These are phyloP conservation scores for Lecanicillium sp. DNA, from an alignment of 2,329 filamentous ascomycete genomes.

Conservation along the genomic window DNA sequence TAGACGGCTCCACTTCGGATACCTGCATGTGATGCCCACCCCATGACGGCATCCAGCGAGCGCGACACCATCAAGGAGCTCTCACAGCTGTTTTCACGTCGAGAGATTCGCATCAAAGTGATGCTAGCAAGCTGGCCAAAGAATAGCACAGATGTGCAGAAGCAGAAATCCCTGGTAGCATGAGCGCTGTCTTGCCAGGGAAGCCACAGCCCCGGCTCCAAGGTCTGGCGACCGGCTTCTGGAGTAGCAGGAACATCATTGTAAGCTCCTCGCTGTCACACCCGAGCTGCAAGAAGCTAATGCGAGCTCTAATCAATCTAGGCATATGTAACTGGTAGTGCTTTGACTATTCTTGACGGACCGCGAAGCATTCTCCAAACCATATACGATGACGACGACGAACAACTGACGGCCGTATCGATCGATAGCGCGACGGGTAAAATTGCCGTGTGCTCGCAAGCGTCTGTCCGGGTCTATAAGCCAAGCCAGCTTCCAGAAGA, in stretches of 20 bases:
- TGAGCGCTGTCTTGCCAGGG: constrained; percentile 74
- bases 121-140: not conserved
- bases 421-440: constrained; percentile 79
- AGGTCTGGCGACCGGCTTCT: constrained; percentile 66
- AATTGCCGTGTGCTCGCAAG: constrained; percentile 67
- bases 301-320: constrained; percentile 24
- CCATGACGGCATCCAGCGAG: not conserved
- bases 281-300: constrained; percentile 4
- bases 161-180: constrained; percentile 35
- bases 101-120: not conserved
- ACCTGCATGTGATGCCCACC: constrained; percentile 5
- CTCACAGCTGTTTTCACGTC: not conserved
- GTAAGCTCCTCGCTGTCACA: constrained; percentile 37
- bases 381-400: constrained; percentile 75
- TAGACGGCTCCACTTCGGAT: constrained; percentile 4
- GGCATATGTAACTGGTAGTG: constrained; percentile 86
- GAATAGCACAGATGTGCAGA: constrained; percentile 4
- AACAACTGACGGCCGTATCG: constrained; percentile 62
- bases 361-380: constrained; percentile 76
- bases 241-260: constrained; percentile 65
- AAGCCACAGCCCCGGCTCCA: constrained; percentile 71
- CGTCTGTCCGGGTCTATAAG: constrained; percentile 67
- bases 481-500: constrained; percentile 65
- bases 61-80: not conserved
- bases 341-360: constrained; percentile 73